Conservation (phyloP, 768 basidiomycete species). For the Cystofilobasidium bisporidii region DNA sequence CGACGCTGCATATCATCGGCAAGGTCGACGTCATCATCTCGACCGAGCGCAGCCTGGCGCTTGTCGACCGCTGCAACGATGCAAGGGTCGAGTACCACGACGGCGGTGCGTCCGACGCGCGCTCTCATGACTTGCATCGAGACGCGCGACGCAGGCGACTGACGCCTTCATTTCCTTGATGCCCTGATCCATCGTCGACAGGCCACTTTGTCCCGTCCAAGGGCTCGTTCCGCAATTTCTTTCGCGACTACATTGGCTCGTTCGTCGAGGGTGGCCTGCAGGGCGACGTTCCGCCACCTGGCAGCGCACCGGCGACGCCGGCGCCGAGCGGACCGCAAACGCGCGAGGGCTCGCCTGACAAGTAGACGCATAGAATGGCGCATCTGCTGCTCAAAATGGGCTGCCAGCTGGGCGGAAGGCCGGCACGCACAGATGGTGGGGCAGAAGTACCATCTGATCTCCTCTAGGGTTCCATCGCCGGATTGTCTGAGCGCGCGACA, state of each 20-base stretch:
- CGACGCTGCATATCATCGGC: slow-evolving; percentile 70
- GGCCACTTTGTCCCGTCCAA: slow-evolving; percentile 79
- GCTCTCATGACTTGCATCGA: no score
- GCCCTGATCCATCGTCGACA: slow-evolving; percentile 37
- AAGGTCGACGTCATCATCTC: slow-evolving; percentile 63
- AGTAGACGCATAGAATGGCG: no score
- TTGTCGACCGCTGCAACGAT: slow-evolving; percentile 45
- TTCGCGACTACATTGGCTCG: slow-evolving; percentile 49
- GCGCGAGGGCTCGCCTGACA: neutral
- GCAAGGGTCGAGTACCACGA: slow-evolving; percentile 63
- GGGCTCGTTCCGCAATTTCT: slow-evolving; percentile 63
- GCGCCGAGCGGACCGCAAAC: slow-evolving; percentile 1
- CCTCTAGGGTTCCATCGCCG: neutral
- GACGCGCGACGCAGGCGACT: no score
- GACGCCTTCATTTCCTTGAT: no score
- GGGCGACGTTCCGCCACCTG: slow-evolving; percentile 20
- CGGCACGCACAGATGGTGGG: no score
- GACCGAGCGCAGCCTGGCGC: slow-evolving; percentile 54
- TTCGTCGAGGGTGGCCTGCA: slow-evolving; percentile 28
- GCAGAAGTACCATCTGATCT: no score
- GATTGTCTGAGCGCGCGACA: neutral
- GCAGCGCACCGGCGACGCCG: neutral
- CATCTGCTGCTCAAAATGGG: no score
- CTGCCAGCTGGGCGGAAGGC: no score
- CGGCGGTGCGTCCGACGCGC: slow-evolving; percentile 51